Evolutionary conservation across 345 rosid species (phyloP), one percentile per base, ranked within the genome.

Genomic region (Populus nigra): DNA sequence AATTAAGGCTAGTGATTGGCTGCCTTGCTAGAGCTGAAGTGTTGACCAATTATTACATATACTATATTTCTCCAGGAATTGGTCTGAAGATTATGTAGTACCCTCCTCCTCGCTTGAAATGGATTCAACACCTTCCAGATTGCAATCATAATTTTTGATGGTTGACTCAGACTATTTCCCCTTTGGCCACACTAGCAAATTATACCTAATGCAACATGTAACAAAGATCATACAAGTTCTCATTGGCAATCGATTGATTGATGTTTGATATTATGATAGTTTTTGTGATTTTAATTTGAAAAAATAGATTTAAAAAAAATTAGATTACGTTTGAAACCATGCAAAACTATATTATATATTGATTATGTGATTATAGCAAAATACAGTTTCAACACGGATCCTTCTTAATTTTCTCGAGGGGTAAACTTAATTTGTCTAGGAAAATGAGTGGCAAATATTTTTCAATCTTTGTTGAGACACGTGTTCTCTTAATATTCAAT

Each of bases 121-220:
- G 72, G 71, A 5, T 1, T 22, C 22, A 36, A 41, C 65, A 43
- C 22, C 27, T 78, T 35, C 29, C 8, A 66, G 11, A 67, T 29
- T 39, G 45, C 43, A 69, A 73, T 73, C 55, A 66, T 65, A 12
- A 29, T 11, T 49, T 77, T 9, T 23, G 63, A 17, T 53, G 59
- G 57, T 53, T 72, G 77, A 73, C 73, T 23, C 50, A 41, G 69
- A 59, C 75, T 5, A 38, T 31, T 45, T 16, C 74, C 20, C 74
- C 29, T 18, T 0, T 20, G 17, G 20, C 3, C 23, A 27, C 36
- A 71, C 23, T 0, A 16, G 11, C 5, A 33, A 22, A 23, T 25
- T 65, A 11, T 65, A 6, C 31, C 50, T 12, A 47, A 47, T 50
- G 57, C 49, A 27, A 7, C 45, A 1, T 20, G 1, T 3, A 68